These are phyloP conservation scores for Irpex lacteus DNA, from an alignment of 1,284 basidiomycete species.

Conservation along the genomic window DNA sequence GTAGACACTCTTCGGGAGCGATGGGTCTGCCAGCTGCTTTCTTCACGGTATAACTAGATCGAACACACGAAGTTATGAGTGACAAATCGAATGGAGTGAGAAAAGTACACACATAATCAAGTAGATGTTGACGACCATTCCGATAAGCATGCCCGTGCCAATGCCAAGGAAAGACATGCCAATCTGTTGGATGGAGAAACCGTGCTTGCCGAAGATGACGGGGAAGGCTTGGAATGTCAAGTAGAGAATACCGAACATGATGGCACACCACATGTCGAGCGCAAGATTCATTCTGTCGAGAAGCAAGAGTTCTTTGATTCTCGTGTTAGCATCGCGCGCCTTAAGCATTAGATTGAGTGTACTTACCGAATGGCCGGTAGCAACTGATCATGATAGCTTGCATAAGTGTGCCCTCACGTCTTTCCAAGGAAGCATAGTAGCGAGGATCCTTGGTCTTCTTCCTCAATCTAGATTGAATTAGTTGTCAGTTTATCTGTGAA, in stretches of 20 bases:
- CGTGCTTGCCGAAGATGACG: conserved; percentile 63
- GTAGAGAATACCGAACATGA: conserved; percentile 76
- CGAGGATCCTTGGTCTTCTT: conserved; percentile 51
- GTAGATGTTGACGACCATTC: conserved; percentile 52
- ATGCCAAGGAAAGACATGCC: conserved; percentile 75
- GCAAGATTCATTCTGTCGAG: conserved; percentile 77
- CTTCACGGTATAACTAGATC: conserved; percentile 25
- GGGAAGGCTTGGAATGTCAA: conserved; percentile 72
- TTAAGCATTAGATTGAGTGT: background rate
- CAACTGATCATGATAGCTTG: conserved; percentile 41
- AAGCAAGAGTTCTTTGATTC: conserved; percentile 55
- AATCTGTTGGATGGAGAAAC: conserved; percentile 58
- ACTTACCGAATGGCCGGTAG: conserved; percentile 69
- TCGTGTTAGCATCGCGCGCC: background rate
- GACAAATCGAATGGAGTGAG: background rate
- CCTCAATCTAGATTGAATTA: conserved; percentile 41
- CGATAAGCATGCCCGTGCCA: conserved; percentile 63
- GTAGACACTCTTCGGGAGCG: conserved; percentile 68
- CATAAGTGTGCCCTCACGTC: conserved; percentile 36
- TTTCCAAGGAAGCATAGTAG: conserved; percentile 60
- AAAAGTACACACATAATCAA: conserved; percentile 52
- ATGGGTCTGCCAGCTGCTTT: conserved; percentile 41
- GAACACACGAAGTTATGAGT: background rate
- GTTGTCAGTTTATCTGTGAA: background rate
- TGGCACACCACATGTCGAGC: conserved; percentile 58